These are phyloP conservation scores for Macrophomina tecta DNA, from an alignment of 2,329 filamentous ascomycete species.

Conservation along the genomic window DNA sequence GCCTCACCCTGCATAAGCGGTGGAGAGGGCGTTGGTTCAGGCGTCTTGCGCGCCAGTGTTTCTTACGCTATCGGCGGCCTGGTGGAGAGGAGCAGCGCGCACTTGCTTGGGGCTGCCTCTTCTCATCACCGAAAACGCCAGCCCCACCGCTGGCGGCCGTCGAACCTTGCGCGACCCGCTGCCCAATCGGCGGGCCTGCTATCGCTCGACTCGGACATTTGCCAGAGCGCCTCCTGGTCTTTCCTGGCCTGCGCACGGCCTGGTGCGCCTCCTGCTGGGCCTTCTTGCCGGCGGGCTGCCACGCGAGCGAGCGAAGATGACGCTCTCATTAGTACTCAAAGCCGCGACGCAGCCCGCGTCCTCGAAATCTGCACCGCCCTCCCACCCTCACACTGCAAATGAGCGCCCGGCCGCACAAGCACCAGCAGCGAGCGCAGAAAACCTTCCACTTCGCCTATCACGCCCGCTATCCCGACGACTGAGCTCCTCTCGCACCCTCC, in stretches of 20 bases:
- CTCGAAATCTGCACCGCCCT: constrained; percentile 18
- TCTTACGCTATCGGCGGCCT: constrained; percentile 1
- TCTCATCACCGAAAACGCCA: constrained; percentile 13
- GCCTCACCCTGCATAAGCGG: constrained; percentile 24
- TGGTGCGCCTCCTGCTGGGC: constrained; percentile 9
- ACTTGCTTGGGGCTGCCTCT: constrained; percentile 20
- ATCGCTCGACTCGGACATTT: constrained; percentile 23
- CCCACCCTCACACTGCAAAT: constrained; percentile 25
- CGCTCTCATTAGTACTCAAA: constrained; percentile 25
- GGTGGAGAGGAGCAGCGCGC: constrained; percentile 22
- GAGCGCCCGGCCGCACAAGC: constrained; percentile 21
- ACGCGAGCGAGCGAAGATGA: constrained; percentile 21
- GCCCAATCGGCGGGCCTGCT: constrained; percentile 11
- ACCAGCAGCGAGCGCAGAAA: constrained; percentile 24
- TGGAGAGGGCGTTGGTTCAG: constrained; percentile 19
- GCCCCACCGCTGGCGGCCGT: constrained; percentile 20
- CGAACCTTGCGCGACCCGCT: constrained; percentile 6
- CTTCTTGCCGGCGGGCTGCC: constrained; percentile 4
- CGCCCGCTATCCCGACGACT: constrained; percentile 34
- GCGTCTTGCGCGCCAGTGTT: constrained; percentile 10
- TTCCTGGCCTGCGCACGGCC: constrained; percentile 9
- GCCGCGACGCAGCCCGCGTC: constrained; percentile 24
- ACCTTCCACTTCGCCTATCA: constrained; percentile 29
- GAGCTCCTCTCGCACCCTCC: constrained; percentile 34
- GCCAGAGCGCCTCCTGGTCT: neutral